These are phyloP conservation scores for Blastomyces gilchristii DNA, from an alignment of 2,329 filamentous ascomycete species.

Conservation along the genomic window DNA sequence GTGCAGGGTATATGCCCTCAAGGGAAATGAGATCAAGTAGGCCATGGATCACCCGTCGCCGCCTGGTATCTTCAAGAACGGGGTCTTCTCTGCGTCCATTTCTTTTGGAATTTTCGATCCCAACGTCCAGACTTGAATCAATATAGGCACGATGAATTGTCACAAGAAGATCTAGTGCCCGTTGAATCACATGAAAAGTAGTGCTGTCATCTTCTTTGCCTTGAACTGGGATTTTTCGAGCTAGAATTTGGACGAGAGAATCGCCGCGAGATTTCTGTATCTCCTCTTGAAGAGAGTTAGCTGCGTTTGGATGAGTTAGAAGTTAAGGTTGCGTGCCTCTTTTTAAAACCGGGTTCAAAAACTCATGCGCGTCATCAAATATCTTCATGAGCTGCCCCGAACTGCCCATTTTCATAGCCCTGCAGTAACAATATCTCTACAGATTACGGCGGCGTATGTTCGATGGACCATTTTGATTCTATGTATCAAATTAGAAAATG, in stretches of 20 bases:
- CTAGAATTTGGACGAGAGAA: conserved; percentile 29
- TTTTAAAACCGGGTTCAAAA: conserved; percentile 32
- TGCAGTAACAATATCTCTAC: neutral
- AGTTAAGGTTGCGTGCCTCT: conserved; percentile 29
- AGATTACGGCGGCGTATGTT: conserved; percentile 2
- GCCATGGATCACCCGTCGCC: conserved; percentile 31
- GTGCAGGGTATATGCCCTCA: conserved; percentile 37
- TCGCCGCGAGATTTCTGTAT: conserved; percentile 27
- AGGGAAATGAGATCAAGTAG: conserved; percentile 35
- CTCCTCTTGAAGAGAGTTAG: conserved; percentile 31
- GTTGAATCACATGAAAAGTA: conserved; percentile 24
- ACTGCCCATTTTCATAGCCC: conserved; percentile 23
- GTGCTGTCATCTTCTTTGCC: conserved; percentile 14
- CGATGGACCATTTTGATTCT: neutral
- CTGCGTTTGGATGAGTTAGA: conserved; percentile 13
- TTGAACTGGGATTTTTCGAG: conserved; percentile 11
- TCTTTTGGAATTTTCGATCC: neutral
- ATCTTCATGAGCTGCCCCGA: conserved; percentile 20
- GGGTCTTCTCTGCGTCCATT: conserved; percentile 20
- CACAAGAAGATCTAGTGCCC: conserved; percentile 27
- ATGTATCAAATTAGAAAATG: neutral
- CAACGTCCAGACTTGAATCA: conserved; percentile 1
- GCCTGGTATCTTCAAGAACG: conserved; percentile 33
- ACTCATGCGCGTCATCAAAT: conserved; percentile 28
- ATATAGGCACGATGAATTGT: conserved; percentile 29